Evolutionary conservation across 768 basidiomycete genomes (phyloP).

Genomic region (Gloeopeniophorella convolvens): DNA sequence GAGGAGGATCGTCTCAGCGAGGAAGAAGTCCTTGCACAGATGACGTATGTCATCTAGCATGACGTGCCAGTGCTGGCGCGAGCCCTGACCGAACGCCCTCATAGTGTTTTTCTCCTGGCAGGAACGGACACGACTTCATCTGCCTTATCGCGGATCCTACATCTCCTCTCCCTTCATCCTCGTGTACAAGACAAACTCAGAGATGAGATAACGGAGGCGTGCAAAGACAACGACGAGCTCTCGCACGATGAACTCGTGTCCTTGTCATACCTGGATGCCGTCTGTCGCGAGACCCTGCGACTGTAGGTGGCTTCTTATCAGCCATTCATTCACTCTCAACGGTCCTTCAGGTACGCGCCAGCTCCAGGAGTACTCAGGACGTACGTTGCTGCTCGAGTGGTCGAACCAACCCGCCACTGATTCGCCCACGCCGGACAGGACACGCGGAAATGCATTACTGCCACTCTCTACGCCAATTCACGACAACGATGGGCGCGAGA

Average conservation of each 20-base stretch:
- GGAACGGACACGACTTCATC: conserved; percentile 27
- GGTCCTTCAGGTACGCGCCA: too few species aligned
- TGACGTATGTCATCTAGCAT: conserved; percentile 22
- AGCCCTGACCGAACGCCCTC: background rate
- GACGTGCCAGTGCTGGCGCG: background rate
- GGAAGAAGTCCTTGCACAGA: conserved; percentile 37
- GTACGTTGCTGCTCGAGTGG: too few species aligned
- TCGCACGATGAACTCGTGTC: conserved; percentile 23
- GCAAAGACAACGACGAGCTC: conserved; percentile 16
- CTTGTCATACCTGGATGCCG: conserved; percentile 26
- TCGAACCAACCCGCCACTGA: too few species aligned
- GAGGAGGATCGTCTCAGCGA: conserved; percentile 24
- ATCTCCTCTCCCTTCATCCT: conserved; percentile 23
- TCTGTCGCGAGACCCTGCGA: conserved; percentile 23
- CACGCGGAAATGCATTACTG: conserved; percentile 32
- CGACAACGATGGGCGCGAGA: conserved; percentile 24
- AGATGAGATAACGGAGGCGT: conserved; percentile 22
- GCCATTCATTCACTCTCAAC: too few species aligned
- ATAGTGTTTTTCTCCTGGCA: conserved; percentile 19
- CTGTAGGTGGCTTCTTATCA: conserved; percentile 18
- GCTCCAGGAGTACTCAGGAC: too few species aligned
- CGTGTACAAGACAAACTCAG: conserved; percentile 26
- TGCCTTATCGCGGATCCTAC: conserved; percentile 25
- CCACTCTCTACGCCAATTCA: conserved; percentile 35
- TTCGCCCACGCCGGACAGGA: too few species aligned